Percentiles rank a stretch among this genome's conserved stretches.
Evolutionary conservation across 345 rosid genomes (phyloP).

Genomic region (Carallia pectinifolia): DNA sequence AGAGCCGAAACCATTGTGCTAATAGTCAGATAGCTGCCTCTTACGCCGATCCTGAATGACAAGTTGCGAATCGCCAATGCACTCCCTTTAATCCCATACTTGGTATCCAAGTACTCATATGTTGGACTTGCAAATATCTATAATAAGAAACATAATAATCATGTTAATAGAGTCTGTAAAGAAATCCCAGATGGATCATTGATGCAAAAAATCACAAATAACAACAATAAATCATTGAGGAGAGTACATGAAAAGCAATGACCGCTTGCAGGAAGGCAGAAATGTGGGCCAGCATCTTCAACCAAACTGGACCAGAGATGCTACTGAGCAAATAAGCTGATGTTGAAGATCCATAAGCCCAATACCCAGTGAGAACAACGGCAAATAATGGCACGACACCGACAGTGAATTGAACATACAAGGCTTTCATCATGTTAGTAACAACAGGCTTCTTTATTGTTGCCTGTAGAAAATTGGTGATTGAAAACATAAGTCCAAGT

Average conservation of each 20-base stretch:
- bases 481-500: background rate
- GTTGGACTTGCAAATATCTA: conserved; percentile 94
- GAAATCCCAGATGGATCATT: too few relatives aligned
- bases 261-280: conserved; percentile 81
- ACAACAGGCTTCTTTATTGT: conserved; percentile 81
- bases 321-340: conserved; percentile 67
- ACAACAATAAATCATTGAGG: background rate
- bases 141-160: background rate
- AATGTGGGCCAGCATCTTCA: conserved; percentile 71
- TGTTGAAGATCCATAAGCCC: conserved; percentile 93
- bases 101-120: conserved; percentile 87
- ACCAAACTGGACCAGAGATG: conserved; percentile 74
- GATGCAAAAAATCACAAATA: too few relatives aligned
- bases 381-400: conserved; percentile 77
- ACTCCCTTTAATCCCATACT: conserved; percentile 67
- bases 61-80: conserved; percentile 52
- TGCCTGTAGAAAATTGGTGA: conserved; percentile 43
- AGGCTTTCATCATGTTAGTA: conserved; percentile 77
- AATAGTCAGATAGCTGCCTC: conserved; percentile 72
- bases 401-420: conserved; percentile 71
- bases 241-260: conserved; percentile 75
- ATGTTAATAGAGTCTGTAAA: background rate
- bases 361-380: conserved; percentile 71
- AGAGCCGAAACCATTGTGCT: conserved; percentile 76
- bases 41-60: conserved; percentile 54